Conservation (phyloP, 164 flowering plant genomes). For the Vitis vinifera region DNA sequence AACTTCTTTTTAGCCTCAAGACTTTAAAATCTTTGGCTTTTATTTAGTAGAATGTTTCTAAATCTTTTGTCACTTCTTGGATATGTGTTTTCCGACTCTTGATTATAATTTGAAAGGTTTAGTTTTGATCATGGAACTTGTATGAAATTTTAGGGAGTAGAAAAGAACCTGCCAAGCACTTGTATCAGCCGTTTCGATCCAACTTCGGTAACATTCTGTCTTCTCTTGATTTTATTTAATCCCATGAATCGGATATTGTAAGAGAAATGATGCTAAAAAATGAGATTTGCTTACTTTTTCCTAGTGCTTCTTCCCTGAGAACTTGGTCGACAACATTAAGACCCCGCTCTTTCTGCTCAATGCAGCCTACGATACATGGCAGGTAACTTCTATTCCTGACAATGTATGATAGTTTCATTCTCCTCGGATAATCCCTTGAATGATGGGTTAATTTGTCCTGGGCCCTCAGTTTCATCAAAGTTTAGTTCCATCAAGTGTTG, state of each 20-base stretch:
- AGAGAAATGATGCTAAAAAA: background rate
- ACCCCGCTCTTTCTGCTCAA: slow-evolving; percentile 72
- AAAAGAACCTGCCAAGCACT: slow-evolving; percentile 54
- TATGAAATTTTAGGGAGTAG: slow-evolving; percentile 42
- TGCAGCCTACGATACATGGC: slow-evolving; percentile 80
- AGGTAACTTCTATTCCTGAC: slow-evolving; percentile 37
- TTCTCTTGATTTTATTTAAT: background rate
- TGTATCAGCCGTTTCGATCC: slow-evolving; percentile 67
- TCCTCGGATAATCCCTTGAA: background rate
- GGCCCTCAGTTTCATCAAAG: slow-evolving; percentile 61
- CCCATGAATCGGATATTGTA: background rate
- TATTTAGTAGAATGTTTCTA: no score
- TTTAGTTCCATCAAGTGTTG: slow-evolving; percentile 72
- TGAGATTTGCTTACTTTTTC: background rate
- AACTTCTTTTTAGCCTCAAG: slow-evolving; percentile 3
- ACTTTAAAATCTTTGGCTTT: no score
- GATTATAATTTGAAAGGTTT: background rate
- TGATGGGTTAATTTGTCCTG: slow-evolving; percentile 3
- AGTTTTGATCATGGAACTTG: background rate
- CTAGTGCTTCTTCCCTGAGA: slow-evolving; percentile 88
- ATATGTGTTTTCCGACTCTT: no score
- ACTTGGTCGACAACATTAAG: slow-evolving; percentile 42
- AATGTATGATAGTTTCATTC: slow-evolving; percentile 9
- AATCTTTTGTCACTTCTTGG: no score
- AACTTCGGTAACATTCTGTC: slow-evolving; percentile 50